Conservation (phyloP, 75 land plant species). For the Cryptomeria japonica region DNA sequence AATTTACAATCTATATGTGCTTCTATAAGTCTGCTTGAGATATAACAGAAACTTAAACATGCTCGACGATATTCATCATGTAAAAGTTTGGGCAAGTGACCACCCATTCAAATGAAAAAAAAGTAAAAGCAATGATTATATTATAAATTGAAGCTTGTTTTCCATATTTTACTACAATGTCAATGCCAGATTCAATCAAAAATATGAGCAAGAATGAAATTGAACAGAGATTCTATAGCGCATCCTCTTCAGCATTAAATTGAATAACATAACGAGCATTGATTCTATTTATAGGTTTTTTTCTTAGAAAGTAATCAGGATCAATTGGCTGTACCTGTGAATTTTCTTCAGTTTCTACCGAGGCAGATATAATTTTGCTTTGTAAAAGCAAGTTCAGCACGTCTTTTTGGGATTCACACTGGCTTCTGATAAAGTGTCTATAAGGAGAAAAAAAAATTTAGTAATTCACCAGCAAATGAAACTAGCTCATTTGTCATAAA, state of each 20-base stretch:
- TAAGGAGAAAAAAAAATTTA: conserved; percentile 67
- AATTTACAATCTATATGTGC: not conserved
- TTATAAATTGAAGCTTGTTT: too few species aligned
- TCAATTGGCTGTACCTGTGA: conserved; percentile 33
- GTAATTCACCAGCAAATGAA: conserved; percentile 57
- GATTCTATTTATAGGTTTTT: not conserved
- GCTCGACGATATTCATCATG: not conserved
- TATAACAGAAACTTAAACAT: not conserved
- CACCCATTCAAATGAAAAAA: not conserved
- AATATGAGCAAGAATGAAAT: not conserved
- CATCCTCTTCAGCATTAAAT: not conserved
- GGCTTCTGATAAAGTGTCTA: conserved; percentile 62
- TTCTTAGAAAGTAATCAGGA: not conserved
- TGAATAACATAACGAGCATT: not conserved
- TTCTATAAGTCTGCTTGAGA: not conserved
- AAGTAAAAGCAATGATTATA: too few species aligned
- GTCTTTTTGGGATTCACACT: conserved; percentile 45
- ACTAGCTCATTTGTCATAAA: conserved; percentile 45
- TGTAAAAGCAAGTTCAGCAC: conserved; percentile 68
- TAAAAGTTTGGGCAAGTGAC: not conserved
- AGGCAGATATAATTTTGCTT: conserved; percentile 57
- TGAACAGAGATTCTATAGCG: not conserved
- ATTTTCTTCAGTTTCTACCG: conserved; percentile 26
- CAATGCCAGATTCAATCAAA: not conserved
- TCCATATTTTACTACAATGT: not conserved